phyloP scores from a whole-genome alignment of 1,139 yeast genomes.

The Casaregolazyma lundiana region DNA sequence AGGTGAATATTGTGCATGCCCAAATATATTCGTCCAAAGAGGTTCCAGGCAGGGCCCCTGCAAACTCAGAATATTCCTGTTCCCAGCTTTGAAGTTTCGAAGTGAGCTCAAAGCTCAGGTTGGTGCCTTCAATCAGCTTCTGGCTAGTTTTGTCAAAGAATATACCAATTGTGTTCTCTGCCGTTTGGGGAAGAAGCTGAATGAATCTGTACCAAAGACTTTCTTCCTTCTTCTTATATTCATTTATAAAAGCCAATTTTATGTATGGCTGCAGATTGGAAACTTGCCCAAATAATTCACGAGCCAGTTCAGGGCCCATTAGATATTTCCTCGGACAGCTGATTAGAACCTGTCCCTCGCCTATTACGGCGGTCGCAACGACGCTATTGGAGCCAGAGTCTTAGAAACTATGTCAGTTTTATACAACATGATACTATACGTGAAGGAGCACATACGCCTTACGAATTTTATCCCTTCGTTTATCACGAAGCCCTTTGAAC shows the following conservation, averaged over 20 bases:
- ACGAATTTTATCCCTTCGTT: slow-evolving; percentile 13
- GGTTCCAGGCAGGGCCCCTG: slow-evolving; percentile 12
- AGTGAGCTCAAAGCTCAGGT: slow-evolving; percentile 38
- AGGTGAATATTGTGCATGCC: slow-evolving; percentile 65
- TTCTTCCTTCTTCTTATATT: slow-evolving; percentile 17
- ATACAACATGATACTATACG: not conserved
- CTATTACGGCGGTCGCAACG: slow-evolving; percentile 20
- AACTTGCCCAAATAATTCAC: slow-evolving; percentile 16
- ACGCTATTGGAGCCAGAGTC: slow-evolving; percentile 14
- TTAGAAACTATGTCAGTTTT: not conserved
- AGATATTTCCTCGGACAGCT: slow-evolving; percentile 24
- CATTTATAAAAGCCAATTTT: slow-evolving; percentile 25
- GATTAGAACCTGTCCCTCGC: slow-evolving; percentile 19
- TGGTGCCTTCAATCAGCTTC: slow-evolving; percentile 56
- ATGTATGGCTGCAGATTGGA: slow-evolving; percentile 19
- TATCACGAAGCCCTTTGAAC: slow-evolving; percentile 12
- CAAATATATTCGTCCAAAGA: slow-evolving; percentile 52
- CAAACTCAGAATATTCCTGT: slow-evolving; percentile 27
- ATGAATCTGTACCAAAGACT: slow-evolving; percentile 47
- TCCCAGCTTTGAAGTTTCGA: slow-evolving; percentile 26
- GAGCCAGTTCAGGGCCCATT: slow-evolving; percentile 27
- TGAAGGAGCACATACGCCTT: slow-evolving; percentile 5
- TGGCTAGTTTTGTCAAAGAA: slow-evolving; percentile 50
- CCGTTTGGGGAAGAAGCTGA: slow-evolving; percentile 50
- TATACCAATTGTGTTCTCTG: slow-evolving; percentile 53